Base-by-base conservation (phyloP, 495 filamentous ascomycete species). In the Podospora australis region DNA sequence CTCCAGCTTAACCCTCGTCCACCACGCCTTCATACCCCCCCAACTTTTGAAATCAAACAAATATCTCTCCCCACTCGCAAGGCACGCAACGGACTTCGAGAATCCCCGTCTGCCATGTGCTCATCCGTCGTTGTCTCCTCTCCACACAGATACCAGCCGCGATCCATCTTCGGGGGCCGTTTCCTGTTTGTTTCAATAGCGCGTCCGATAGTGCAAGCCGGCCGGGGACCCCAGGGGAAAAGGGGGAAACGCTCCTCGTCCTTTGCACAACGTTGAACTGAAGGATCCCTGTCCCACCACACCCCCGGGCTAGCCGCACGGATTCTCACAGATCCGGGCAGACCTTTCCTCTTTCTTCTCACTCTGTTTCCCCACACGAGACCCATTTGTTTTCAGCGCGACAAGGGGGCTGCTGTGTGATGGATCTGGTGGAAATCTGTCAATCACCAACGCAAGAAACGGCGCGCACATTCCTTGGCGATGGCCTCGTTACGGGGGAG, bases 21-120 rank as follows among this genome's bases (percentile, higher is more conserved):
- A n/a, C n/a, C n/a, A 5, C 13, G 19, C 7, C 32, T 16, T 35
- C 13, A 35, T 16, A 11, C 6, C 6, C 30, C 30, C 11, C 30
- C 6, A 35, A 10, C 32, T 17, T 13, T 17, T 17, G 9, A 36
- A 4, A 16, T 16, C 14, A n/a, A 36, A 36, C 32, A 36, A 36
- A 13, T 36, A 36, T 17, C n/a, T 10, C 30, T 34, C 30, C 8
- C 30, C 30, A 34, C 30, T 14, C 11, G 13, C 8, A 10, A 14
- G 10, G 32, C 19, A n/a, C n/a, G 32, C n/a, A 36, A 4, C 11
- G 26, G 11, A 29, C 14, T 36, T 17, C 4, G 19, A 36, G 32
- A n/a, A 43, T 43, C 40, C 40, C 23, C 40, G 40, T 43, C 23
- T 23, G 40, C 40, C 40, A 43, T 43, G 40, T 43, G 40, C 40